phyloP scores from a whole-genome alignment of 306 rosid species.

The Fragaria nilgerrensis region DNA sequence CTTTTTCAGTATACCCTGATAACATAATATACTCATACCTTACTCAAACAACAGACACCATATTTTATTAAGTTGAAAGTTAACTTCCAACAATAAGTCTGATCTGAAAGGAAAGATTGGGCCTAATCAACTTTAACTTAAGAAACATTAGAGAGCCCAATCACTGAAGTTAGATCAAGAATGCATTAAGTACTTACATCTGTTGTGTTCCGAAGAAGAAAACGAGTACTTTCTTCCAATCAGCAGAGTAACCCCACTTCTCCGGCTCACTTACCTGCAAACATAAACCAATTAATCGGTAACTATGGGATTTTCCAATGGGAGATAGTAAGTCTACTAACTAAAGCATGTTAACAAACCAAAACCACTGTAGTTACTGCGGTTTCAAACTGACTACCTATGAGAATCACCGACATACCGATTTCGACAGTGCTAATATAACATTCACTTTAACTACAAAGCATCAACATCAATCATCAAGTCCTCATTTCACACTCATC shows the following conservation, averaged over 20 bases:
- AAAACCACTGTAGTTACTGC: neutral
- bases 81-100: constrained; percentile 8
- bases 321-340: neutral
- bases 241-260: constrained; percentile 87
- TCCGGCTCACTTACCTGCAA: constrained; percentile 93
- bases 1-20: neutral
- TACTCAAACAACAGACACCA: constrained; percentile 12
- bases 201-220: constrained; percentile 93
- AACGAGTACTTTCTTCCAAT: constrained; percentile 95
- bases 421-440: neutral
- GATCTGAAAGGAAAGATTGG: neutral
- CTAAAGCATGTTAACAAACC: neutral
- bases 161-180: neutral
- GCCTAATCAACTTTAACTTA: neutral
- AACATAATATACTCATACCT: constrained; percentile 4
- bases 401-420: neutral
- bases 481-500: neutral
- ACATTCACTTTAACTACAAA: neutral
- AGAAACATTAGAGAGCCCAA: neutral
- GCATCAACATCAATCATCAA: neutral
- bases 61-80: constrained; percentile 1
- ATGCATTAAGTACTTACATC: constrained; percentile 60
- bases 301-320: neutral
- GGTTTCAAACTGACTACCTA: neutral
- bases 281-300: constrained; percentile 17